Percentiles rank a stretch among this genome's conserved stretches.
Conservation (phyloP, 2,329 filamentous ascomycete genomes). For the Myriosclerotinia duriaeana region DNA sequence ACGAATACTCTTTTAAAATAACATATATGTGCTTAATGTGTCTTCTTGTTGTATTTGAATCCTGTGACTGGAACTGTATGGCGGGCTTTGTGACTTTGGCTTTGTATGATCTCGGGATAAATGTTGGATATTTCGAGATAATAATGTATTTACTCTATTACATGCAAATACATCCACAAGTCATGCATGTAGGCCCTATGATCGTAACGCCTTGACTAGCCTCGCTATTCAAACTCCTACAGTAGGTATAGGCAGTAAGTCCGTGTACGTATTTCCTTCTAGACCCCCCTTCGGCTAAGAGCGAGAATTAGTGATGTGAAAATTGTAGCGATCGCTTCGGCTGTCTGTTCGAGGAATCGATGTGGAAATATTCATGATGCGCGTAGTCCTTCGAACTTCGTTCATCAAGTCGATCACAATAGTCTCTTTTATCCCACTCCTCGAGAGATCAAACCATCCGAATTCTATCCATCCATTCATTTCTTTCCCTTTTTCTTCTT, state of each 20-base stretch:
- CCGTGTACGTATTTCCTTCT: background rate
- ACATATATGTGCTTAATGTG: background rate
- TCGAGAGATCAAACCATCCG: background rate
- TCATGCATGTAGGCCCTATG: too few relatives aligned
- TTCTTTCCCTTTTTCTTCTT: conserved; percentile 74
- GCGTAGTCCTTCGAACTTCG: too few relatives aligned
- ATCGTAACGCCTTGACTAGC: background rate
- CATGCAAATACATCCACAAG: too few relatives aligned
- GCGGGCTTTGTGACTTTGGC: background rate
- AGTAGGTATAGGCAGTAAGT: background rate
- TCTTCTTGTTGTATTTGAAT: background rate
- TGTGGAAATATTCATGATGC: background rate
- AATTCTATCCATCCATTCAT: conserved; percentile 44
- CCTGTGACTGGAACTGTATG: too few relatives aligned
- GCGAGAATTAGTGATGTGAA: background rate
- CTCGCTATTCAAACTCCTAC: conserved; percentile 18
- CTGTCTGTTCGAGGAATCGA: too few relatives aligned
- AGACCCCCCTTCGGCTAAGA: background rate
- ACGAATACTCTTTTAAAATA: conserved; percentile 15
- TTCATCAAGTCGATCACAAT: too few relatives aligned
- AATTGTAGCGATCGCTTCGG: background rate
- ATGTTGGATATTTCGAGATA: background rate
- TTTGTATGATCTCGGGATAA: background rate
- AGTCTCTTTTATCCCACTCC: too few relatives aligned
- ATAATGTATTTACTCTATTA: too few relatives aligned